These are phyloP conservation scores for Heritiera littoralis DNA, from an alignment of 345 rosid genomes.

Conservation along the genomic window DNA sequence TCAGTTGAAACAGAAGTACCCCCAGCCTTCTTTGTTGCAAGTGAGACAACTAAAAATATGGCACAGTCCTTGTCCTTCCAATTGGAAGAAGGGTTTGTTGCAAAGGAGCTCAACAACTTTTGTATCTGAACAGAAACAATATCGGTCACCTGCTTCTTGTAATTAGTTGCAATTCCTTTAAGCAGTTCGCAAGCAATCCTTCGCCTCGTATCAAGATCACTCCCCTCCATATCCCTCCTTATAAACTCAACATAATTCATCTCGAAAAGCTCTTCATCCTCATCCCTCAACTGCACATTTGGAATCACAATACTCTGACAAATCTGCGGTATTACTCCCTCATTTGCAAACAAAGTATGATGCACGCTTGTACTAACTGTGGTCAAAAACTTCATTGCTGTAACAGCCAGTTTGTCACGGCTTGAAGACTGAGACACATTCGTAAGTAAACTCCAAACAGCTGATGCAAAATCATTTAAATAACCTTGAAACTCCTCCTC, in stretches of 20 bases:
- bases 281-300: slow-evolving; percentile 86
- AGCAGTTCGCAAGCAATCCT: slow-evolving; percentile 96
- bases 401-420: slow-evolving; percentile 80
- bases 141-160: slow-evolving; percentile 63
- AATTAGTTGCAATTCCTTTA: slow-evolving; percentile 87
- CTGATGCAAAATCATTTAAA: slow-evolving; percentile 70
- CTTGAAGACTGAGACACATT: slow-evolving; percentile 69
- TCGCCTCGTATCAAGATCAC: slow-evolving; percentile 94
- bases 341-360: slow-evolving; percentile 75
- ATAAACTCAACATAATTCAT: slow-evolving; percentile 94
- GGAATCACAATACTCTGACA: slow-evolving; percentile 93
- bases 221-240: slow-evolving; percentile 99
- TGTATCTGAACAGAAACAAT: slow-evolving; percentile 77
- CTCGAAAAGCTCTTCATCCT: slow-evolving; percentile 95
- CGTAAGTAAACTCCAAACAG: slow-evolving; percentile 85
- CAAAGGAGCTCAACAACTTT: slow-evolving; percentile 59
- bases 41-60: slow-evolving; percentile 86
- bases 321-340: slow-evolving; percentile 77
- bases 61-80: slow-evolving; percentile 99
- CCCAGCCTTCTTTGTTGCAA: slow-evolving; percentile 84
- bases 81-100: slow-evolving; percentile 63
- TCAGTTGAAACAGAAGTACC: slow-evolving; percentile 78
- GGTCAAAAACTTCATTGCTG: slow-evolving; percentile 91
- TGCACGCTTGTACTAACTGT: slow-evolving; percentile 94
- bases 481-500: slow-evolving; percentile 86